Evolutionary conservation across 805 yeast species (phyloP).

Genomic region (Nematodospora valgi): DNA sequence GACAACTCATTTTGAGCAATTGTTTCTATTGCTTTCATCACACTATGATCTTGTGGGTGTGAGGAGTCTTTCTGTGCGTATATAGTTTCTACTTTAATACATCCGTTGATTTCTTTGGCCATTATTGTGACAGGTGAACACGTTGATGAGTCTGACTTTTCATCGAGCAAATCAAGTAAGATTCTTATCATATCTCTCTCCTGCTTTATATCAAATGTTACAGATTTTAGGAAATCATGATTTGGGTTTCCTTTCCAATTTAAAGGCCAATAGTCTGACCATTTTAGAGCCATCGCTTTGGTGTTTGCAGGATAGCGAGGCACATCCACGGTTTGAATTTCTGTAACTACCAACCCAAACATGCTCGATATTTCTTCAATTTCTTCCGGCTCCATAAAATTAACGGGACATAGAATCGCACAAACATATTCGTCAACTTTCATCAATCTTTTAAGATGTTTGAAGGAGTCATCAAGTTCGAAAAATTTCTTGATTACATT

Average conservation of each 20-base stretch:
- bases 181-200: slow-evolving; percentile 29
- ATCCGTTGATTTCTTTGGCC: slow-evolving; percentile 5
- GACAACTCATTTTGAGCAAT: slow-evolving; percentile 57
- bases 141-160: not conserved
- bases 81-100: slow-evolving; percentile 1
- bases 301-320: slow-evolving; percentile 68
- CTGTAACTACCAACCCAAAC: slow-evolving; percentile 15
- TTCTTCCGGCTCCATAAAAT: slow-evolving; percentile 5
- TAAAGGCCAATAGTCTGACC: slow-evolving; percentile 86
- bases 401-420: slow-evolving; percentile 48
- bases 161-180: slow-evolving; percentile 9
- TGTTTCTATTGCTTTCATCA: slow-evolving; percentile 64
- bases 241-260: slow-evolving; percentile 93
- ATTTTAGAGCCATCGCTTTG: slow-evolving; percentile 58
- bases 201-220: slow-evolving; percentile 44
- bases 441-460: slow-evolving; percentile 55
- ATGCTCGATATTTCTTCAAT: slow-evolving; percentile 16
- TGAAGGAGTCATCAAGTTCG: slow-evolving; percentile 25
- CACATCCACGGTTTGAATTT: slow-evolving; percentile 26
- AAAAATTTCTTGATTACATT: slow-evolving; percentile 24
- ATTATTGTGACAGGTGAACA: slow-evolving; percentile 7
- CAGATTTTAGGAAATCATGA: slow-evolving; percentile 61
- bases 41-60: slow-evolving; percentile 67
- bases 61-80: not conserved
- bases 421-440: slow-evolving; percentile 29